Percentiles rank a stretch among this genome's conserved stretches.
These are phyloP conservation scores for Calvatia gigantea DNA, from an alignment of 768 basidiomycete genomes.

Conservation along the genomic window DNA sequence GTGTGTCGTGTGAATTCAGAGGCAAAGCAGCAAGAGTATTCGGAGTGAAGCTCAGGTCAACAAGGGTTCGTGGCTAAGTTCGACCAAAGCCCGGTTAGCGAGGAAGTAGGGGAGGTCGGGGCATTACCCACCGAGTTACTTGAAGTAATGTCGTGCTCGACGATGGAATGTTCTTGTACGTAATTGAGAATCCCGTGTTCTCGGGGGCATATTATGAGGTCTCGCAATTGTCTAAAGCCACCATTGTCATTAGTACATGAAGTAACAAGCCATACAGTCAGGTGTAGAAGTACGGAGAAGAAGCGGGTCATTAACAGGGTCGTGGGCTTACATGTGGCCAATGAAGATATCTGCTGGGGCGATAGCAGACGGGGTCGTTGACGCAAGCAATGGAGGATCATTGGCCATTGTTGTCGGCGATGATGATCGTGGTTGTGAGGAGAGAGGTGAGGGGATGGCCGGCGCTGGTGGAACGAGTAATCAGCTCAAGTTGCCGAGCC, in stretches of 20 bases:
- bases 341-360: conserved; percentile 46
- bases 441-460: background rate
- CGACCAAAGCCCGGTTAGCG: conserved; percentile 6
- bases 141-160: conserved; percentile 55
- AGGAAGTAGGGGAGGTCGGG: conserved; percentile 8
- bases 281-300: conserved; percentile 9
- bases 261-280: background rate
- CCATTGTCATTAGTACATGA: background rate
- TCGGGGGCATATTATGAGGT: conserved; percentile 72
- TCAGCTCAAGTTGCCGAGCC: background rate
- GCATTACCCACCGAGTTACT: conserved; percentile 41
- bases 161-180: conserved; percentile 46
- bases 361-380: conserved; percentile 37
- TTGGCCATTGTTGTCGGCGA: conserved; percentile 39
- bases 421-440: background rate
- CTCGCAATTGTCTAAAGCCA: conserved; percentile 63
- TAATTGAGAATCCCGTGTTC: conserved; percentile 66
- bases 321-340: conserved; percentile 54
- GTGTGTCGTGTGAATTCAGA: conserved; percentile 41
- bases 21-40: conserved; percentile 52
- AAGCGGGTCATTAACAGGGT: conserved; percentile 12
- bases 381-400: conserved; percentile 40
- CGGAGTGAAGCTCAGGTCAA: conserved; percentile 46
- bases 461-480: background rate
- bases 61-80: conserved; percentile 37